phyloP scores from a whole-genome alignment of 495 filamentous ascomycete genomes.

The Xanthoparmelia taractica region DNA sequence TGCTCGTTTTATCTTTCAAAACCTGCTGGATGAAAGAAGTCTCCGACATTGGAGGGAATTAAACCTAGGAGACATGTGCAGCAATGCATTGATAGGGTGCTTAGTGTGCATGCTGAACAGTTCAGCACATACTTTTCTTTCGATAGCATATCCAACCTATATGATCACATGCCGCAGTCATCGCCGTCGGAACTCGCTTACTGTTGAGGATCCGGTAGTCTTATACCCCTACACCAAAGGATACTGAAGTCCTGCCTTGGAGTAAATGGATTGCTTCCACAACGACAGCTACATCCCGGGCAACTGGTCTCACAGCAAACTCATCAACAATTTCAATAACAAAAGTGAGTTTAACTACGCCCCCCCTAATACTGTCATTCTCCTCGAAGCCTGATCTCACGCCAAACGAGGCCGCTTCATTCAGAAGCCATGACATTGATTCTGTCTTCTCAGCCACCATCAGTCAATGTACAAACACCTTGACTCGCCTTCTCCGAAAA shows the following conservation, averaged over 20 bases:
- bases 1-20: not conserved
- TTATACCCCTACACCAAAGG: constrained; percentile 35
- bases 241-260: constrained; percentile 35
- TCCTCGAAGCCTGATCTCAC: not conserved
- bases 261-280: too few species aligned
- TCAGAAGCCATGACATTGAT: not conserved
- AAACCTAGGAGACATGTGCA: not conserved
- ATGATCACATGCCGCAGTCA: too few species aligned
- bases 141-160: too few species aligned
- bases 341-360: not conserved
- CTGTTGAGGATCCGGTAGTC: constrained; percentile 32
- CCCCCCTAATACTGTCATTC: not conserved
- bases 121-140: not conserved
- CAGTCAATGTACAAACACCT: not conserved
- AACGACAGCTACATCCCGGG: too few species aligned
- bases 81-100: not conserved
- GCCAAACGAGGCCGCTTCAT: not conserved
- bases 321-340: not conserved
- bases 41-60: too few species aligned
- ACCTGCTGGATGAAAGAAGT: too few species aligned
- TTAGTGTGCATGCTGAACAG: not conserved
- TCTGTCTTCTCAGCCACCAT: not conserved
- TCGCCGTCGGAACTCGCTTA: constrained; percentile 25
- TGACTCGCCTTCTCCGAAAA: not conserved
- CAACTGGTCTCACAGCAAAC: not conserved